Conservation (phyloP, 2,329 filamentous ascomycete genomes). For the Gyromitra esculenta region DNA sequence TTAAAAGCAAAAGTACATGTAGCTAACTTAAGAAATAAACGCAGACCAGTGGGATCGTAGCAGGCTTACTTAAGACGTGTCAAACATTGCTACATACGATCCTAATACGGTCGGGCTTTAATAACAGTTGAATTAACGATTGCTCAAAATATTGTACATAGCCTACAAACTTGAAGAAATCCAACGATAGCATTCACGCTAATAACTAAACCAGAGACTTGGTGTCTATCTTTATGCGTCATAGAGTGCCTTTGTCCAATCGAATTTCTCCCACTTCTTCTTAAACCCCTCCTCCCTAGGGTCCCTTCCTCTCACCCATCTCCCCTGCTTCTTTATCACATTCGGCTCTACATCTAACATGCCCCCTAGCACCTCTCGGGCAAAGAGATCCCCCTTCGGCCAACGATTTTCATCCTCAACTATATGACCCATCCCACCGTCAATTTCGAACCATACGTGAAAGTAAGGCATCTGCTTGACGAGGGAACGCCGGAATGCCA, state of each 20-base stretch:
- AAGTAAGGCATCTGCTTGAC: slow-evolving; percentile 99
- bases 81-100: neutral
- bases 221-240: slow-evolving; percentile 19
- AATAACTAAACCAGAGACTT: neutral
- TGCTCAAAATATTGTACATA: slow-evolving; percentile 5
- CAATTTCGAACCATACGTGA: slow-evolving; percentile 92
- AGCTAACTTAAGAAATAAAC: slow-evolving; percentile 31
- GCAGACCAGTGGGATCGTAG: slow-evolving; percentile 52
- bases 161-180: neutral
- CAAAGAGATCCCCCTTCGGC: slow-evolving; percentile 92
- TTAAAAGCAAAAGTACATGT: neutral
- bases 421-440: slow-evolving; percentile 90
- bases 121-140: neutral
- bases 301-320: slow-evolving; percentile 77
- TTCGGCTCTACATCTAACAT: slow-evolving; percentile 87
- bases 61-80: slow-evolving; percentile 36
- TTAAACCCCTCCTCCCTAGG: slow-evolving; percentile 78
- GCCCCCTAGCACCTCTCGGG: slow-evolving; percentile 87
- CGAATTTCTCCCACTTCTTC: slow-evolving; percentile 89
- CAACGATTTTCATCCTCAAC: slow-evolving; percentile 86
- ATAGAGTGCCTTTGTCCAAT: slow-evolving; percentile 76
- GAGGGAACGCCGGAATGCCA: slow-evolving; percentile 81
- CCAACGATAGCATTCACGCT: neutral
- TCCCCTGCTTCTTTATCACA: slow-evolving; percentile 87
- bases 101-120: neutral